Evolutionary conservation across 306 rosid species (phyloP), one percentile per base, ranked within the genome.

Genomic region (Gastrolobium villosum): DNA sequence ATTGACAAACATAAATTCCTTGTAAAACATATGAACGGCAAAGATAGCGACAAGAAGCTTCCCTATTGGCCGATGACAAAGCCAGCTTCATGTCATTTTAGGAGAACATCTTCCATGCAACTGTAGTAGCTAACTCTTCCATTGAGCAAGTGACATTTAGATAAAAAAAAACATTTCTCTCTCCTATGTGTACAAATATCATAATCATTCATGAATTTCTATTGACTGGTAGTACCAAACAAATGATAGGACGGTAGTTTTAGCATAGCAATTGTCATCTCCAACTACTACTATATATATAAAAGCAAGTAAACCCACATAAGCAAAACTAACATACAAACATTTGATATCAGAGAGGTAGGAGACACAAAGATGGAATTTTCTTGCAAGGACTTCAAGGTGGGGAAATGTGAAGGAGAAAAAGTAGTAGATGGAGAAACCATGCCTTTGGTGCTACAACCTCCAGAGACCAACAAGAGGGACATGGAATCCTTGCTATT

Each of bases 391-490:
- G 88, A 83, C 52, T 91, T 93, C 87, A 89, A 83, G 74, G 85
- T 83, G 10, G 98, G 95, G 15, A 84, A 73, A 3, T 91, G 97
- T 55, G 93, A 91, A 14, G 98, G 98, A 39, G 90, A 91, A 30
- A 91, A 83, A 39, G 74, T 82, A 10, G 93, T 93, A 7, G 89
- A 93, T 80, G 98, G 98, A 0, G 98, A 93, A 85, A 84, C 76
- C 44, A 76, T 93, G 72, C 98, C 98, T 26, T 81, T 91, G 30
- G 89, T 93, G 65, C 78, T 93, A 11, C 71, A 83, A 53, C 92
- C 98, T 15, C 67, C 89, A 7, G 84, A 72, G 43, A 10, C 82
- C 9, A 66, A 65, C 69, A 86, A 76, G 66, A 77, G 54, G 26
- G 86, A 76, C 80, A 28, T 87, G 36, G 88, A 84, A 50, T 85